These are phyloP conservation scores for Geotrichum europaeum DNA, from an alignment of 1,139 yeast genomes.

Conservation along the genomic window DNA sequence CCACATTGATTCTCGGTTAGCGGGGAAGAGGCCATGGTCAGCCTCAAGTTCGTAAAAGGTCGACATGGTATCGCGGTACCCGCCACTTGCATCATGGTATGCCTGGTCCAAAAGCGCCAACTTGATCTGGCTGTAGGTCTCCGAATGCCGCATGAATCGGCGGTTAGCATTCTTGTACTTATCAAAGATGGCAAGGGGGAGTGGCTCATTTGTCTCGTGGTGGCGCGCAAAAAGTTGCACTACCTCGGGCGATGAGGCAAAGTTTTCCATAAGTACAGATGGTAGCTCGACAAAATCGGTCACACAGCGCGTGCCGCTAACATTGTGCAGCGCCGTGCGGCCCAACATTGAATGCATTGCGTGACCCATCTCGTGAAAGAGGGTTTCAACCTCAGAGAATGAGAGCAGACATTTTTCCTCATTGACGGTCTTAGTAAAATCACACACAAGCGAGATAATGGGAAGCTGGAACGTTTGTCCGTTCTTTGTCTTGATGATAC, in stretches of 20 bases:
- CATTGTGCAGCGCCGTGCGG: conserved; percentile 79
- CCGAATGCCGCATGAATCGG: conserved; percentile 57
- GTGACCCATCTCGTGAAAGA: conserved; percentile 98
- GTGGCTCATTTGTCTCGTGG: conserved; percentile 57
- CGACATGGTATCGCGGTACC: conserved; percentile 45
- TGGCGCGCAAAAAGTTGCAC: conserved; percentile 68
- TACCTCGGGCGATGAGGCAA: conserved; percentile 77
- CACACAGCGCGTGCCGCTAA: conserved; percentile 91
- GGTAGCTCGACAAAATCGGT: conserved; percentile 97
- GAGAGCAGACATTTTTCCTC: conserved; percentile 45
- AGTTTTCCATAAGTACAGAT: conserved; percentile 89
- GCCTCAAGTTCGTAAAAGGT: conserved; percentile 64
- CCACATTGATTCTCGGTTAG: conserved; percentile 59
- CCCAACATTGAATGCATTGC: conserved; percentile 98
- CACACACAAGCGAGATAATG: conserved; percentile 82
- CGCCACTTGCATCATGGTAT: conserved; percentile 46
- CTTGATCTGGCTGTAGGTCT: conserved; percentile 79
- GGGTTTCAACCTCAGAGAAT: conserved; percentile 79
- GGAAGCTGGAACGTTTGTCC: conserved; percentile 68
- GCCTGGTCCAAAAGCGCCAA: conserved; percentile 86
- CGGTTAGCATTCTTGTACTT: conserved; percentile 42
- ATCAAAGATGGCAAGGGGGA: conserved; percentile 38
- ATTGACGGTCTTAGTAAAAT: conserved; percentile 44
- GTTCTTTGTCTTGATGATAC: conserved; percentile 31
- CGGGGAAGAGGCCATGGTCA: conserved; percentile 36